These are phyloP conservation scores for Kluyveromyces lactis DNA, from an alignment of 805 yeast genomes.

Conservation along the genomic window DNA sequence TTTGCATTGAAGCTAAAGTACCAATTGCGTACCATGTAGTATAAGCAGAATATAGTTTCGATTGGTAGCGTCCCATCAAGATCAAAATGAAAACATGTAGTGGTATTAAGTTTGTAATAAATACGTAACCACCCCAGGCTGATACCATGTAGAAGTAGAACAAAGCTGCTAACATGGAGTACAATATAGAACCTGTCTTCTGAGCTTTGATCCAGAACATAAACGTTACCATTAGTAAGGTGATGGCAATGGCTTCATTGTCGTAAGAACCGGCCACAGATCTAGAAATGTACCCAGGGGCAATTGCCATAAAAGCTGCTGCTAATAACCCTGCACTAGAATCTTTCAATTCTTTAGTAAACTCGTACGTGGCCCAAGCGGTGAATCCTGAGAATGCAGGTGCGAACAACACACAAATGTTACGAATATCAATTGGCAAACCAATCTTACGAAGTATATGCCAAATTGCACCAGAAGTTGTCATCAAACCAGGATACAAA, in stretches of 20 bases:
- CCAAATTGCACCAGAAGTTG: slow-evolving; percentile 89
- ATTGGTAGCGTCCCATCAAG: slow-evolving; percentile 88
- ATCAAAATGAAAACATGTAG: slow-evolving; percentile 85
- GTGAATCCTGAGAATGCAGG: slow-evolving; percentile 95
- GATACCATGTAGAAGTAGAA: slow-evolving; percentile 97
- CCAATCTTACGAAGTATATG: slow-evolving; percentile 54
- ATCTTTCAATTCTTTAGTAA: slow-evolving; percentile 86
- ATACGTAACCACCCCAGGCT: slow-evolving; percentile 99
- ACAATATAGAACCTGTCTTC: slow-evolving; percentile 82
- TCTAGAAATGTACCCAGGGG: slow-evolving; percentile 96
- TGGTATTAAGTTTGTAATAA: slow-evolving; percentile 95
- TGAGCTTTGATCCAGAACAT: slow-evolving; percentile 92
- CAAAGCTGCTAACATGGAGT: slow-evolving; percentile 75
- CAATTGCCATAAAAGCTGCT: slow-evolving; percentile 93
- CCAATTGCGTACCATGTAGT: slow-evolving; percentile 97
- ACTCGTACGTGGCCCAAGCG: slow-evolving; percentile 78
- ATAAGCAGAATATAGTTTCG: slow-evolving; percentile 79
- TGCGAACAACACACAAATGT: slow-evolving; percentile 90
- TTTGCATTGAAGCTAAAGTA: slow-evolving; percentile 97
- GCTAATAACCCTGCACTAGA: slow-evolving; percentile 83
- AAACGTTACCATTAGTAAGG: slow-evolving; percentile 90
- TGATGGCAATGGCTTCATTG: slow-evolving; percentile 97
- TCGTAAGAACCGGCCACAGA: slow-evolving; percentile 99
- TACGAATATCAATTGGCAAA: slow-evolving; percentile 88
- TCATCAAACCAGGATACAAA: slow-evolving; percentile 96